A percentile compares a stretch with the other conserved stretches of the same genome.
These are phyloP conservation scores for Backusella luteola DNA, from an alignment of 192 early-diverging fungal species.

Conservation along the genomic window DNA sequence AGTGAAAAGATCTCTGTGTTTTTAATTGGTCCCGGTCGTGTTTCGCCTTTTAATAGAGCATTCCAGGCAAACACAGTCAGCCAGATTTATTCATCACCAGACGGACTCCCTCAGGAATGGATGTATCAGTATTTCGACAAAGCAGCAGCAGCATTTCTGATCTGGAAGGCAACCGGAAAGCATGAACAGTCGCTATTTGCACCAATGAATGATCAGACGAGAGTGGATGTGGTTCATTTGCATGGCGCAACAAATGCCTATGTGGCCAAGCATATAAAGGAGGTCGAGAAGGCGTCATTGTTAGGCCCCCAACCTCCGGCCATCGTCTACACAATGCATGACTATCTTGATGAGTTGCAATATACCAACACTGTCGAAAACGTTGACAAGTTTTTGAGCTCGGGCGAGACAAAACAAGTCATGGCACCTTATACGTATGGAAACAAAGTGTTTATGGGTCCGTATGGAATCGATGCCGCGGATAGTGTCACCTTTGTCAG, in stretches of 20 bases:
- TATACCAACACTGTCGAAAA: slow-evolving; percentile 51
- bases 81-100: slow-evolving; percentile 47
- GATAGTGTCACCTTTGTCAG: slow-evolving; percentile 55
- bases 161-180: slow-evolving; percentile 35
- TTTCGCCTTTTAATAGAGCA: slow-evolving; percentile 42
- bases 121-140: slow-evolving; percentile 58
- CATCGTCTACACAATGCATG: slow-evolving; percentile 57
- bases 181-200: slow-evolving; percentile 52
- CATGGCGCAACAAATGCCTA: slow-evolving; percentile 59
- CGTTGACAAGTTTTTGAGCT: slow-evolving; percentile 46
- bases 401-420: slow-evolving; percentile 28
- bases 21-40: slow-evolving; percentile 49
- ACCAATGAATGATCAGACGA: slow-evolving; percentile 3
- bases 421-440: slow-evolving; percentile 41
- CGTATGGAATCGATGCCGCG: slow-evolving; percentile 49
- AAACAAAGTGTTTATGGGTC: slow-evolving; percentile 47
- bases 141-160: slow-evolving; percentile 47
- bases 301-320: slow-evolving; percentile 43
- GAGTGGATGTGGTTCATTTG: slow-evolving; percentile 53
- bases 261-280: slow-evolving; percentile 41
- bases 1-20: slow-evolving; percentile 38
- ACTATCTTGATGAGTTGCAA: slow-evolving; percentile 56
- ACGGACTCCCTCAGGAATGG: slow-evolving; percentile 56
- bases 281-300: slow-evolving; percentile 8
- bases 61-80: slow-evolving; percentile 35